Evolutionary conservation across 1,284 basidiomycete species (phyloP), one percentile per base, ranked within the genome.

Genomic region (Tetrapyrgos nigripes): DNA sequence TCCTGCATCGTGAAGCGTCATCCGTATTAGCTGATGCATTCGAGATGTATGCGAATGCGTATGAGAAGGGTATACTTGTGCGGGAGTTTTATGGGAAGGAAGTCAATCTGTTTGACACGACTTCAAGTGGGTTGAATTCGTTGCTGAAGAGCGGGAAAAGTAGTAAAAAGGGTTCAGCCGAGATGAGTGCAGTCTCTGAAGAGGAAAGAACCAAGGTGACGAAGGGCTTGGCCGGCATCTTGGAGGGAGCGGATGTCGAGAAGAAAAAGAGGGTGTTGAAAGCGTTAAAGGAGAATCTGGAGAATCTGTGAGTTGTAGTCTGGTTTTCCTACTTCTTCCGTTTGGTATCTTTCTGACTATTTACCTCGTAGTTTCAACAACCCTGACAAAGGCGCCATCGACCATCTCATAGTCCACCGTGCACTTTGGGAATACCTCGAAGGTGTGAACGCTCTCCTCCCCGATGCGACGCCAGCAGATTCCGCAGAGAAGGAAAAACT

Each of bases 21-120:
- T 80, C 84, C 8, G 90, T 94, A 4, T 79, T 97, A 13, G 90
- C 93, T 0, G 94, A 96, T 69, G 84, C 93, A 3, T 97, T 91
- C 67, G 94, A 95, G 69, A 82, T 96, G 0, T 91, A 93, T 67
- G 84, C 89, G 2, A 93, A 93, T 51, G 87, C 92, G 0, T 92
- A 91, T 65, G 93, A 96, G 68, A 85, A 92, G 24, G 83, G 88
- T 0, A 76, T 93, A 37, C 80, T 96, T 4, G 77, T 96, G 9
- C 84, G 89, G 28, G 93, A 94, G 62, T 94, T 96, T 67, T 97
- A 94, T 66, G 94, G 94, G 17, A 92, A 91, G 69, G 94, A 97
- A 72, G 89, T 88, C 1, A 79, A 83, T 3, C 74, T 97, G 31
- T 94, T 95, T 71, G 86, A 79, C 1, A 67, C 83, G 4, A 83